phyloP scores from a whole-genome alignment of 2,329 filamentous ascomycete species.

The Orbilia blumenaviensis region DNA sequence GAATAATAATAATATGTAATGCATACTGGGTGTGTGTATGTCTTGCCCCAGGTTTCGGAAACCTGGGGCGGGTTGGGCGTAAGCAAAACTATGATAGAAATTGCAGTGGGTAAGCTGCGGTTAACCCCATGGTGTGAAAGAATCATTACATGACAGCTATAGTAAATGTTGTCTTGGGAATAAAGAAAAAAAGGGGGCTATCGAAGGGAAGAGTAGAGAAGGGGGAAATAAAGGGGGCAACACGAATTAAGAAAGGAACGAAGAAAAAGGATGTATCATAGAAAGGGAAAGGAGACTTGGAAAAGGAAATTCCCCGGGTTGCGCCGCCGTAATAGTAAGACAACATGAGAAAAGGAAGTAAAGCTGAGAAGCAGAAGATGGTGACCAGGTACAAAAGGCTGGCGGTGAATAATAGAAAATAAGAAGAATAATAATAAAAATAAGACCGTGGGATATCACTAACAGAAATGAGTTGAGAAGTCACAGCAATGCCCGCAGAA shows the following conservation, averaged over 20 bases:
- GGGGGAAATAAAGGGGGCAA: not conserved
- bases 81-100: constrained; percentile 5
- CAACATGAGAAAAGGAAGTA: constrained; percentile 26
- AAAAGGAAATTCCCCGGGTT: constrained; percentile 39
- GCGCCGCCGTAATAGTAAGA: constrained; percentile 50
- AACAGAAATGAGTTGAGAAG: constrained; percentile 34
- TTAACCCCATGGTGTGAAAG: constrained; percentile 11
- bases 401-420: constrained; percentile 7
- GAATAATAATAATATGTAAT: too few relatives aligned
- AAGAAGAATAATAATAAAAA: too few relatives aligned
- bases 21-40: too few relatives aligned
- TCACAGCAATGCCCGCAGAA: constrained; percentile 15
- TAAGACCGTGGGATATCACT: constrained; percentile 50
- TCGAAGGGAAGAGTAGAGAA: not conserved
- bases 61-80: not conserved
- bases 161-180: not conserved
- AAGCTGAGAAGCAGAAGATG: constrained; percentile 9
- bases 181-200: not conserved
- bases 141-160: constrained; percentile 33
- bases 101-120: constrained; percentile 10
- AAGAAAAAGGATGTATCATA: not conserved
- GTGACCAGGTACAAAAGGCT: not conserved
- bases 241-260: constrained; percentile 12
- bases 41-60: not conserved
- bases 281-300: constrained; percentile 2